Evolutionary conservation across 2,329 filamentous ascomycete species (phyloP).

Genomic region (Microcera coccophila): DNA sequence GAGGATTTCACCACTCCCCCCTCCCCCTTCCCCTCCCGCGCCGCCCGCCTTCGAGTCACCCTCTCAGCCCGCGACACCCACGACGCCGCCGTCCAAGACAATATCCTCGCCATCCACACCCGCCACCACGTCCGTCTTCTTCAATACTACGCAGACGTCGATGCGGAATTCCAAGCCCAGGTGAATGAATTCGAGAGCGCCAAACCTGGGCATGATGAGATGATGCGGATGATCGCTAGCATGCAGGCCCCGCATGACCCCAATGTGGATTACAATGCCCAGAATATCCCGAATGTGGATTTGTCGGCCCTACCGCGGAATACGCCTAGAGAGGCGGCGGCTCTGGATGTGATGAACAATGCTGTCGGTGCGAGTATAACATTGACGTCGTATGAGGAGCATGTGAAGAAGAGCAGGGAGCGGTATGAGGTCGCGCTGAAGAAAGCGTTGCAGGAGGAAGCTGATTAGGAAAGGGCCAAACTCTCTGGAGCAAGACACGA

Average conservation of each 20-base stretch:
- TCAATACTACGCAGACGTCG: conserved; percentile 17
- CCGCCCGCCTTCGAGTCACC: conserved; percentile 17
- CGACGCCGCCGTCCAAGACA: conserved; percentile 25
- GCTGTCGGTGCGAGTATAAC: conserved; percentile 16
- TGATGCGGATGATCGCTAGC: conserved; percentile 28
- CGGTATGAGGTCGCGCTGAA: conserved; percentile 22
- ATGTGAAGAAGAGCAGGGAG: conserved; percentile 12
- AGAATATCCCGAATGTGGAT: conserved; percentile 13
- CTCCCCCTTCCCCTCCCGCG: conserved; percentile 8
- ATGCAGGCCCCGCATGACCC: conserved; percentile 22
- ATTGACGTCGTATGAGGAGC: conserved; percentile 23
- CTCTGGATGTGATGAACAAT: conserved; percentile 18
- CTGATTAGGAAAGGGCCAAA: conserved; percentile 16
- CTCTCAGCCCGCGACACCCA: conserved; percentile 26
- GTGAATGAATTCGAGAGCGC: conserved; percentile 8
- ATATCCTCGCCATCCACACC: conserved; percentile 28
- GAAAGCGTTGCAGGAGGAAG: conserved; percentile 16
- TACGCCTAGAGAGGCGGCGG: conserved; percentile 22
- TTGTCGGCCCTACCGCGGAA: conserved; percentile 11
- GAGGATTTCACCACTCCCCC: conserved; percentile 20
- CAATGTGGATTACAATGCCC: conserved; percentile 6
- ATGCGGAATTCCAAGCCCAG: conserved; percentile 8
- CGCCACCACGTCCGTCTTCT: conserved; percentile 33
- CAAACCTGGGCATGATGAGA: conserved; percentile 4
- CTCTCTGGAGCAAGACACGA: conserved; percentile 2